Conservation (phyloP, 495 filamentous ascomycete species). For the Opeltia flavorubescens region DNA sequence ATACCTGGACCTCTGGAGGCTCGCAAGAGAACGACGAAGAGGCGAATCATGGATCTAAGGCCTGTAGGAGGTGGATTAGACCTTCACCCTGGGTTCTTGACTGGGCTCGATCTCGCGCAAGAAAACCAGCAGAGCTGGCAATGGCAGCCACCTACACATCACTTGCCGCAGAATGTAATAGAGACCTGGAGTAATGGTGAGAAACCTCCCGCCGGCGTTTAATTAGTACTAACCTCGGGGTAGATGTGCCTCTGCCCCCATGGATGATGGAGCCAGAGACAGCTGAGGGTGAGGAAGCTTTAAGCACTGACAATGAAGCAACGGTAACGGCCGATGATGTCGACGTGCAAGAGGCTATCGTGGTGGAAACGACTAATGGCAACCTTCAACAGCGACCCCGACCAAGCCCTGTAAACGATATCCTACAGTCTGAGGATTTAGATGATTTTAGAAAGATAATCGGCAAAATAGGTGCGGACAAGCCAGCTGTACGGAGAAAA, state of each 20-base stretch:
- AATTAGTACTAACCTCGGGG: background rate
- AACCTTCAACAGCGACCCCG: background rate
- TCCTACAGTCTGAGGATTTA: no score
- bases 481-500: conserved; percentile 1
- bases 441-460: background rate
- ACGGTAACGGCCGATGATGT: background rate
- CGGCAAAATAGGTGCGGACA: background rate
- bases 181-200: background rate
- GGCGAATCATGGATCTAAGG: conserved; percentile 35
- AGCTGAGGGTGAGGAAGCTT: background rate
- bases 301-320: background rate
- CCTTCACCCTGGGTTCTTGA: conserved; percentile 15
- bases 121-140: conserved; percentile 8
- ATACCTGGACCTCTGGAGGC: conserved; percentile 48
- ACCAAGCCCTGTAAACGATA: no score
- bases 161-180: background rate
- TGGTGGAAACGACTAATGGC: background rate
- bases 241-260: background rate
- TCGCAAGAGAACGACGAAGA: conserved; percentile 35
- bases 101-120: conserved; percentile 8
- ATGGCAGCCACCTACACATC: conserved; percentile 8
- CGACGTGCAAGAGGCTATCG: background rate
- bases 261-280: conserved; percentile 7
- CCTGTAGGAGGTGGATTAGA: conserved; percentile 17
- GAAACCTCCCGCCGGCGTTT: background rate